Conservation (phyloP, 2,329 filamentous ascomycete species). For the Colletotrichum destructivum region DNA sequence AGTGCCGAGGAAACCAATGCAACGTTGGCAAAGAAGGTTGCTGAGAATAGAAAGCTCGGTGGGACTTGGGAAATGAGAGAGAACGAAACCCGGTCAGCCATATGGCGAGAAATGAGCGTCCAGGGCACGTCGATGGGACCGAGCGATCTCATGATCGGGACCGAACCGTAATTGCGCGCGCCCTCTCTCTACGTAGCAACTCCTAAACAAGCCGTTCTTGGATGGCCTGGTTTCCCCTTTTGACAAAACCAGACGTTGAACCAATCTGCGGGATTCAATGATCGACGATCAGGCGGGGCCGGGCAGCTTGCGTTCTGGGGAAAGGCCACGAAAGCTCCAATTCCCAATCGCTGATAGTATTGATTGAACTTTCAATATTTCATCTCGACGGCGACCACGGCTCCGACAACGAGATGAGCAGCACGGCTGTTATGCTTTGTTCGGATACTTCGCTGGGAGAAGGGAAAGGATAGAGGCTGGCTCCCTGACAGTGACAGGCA, state of each 20-base stretch:
- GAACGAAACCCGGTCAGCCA: conserved; percentile 5
- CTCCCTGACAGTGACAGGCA: conserved; percentile 6
- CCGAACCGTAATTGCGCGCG: conserved; percentile 26
- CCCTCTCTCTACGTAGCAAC: background rate
- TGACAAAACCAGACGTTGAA: conserved; percentile 13
- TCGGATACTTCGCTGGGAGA: conserved; percentile 5
- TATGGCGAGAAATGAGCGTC: conserved; percentile 16
- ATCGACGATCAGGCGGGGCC: conserved; percentile 35
- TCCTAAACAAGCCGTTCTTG: background rate
- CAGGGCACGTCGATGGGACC: conserved; percentile 21
- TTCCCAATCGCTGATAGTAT: background rate
- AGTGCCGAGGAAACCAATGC: conserved; percentile 35
- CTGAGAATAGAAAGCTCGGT: conserved; percentile 19
- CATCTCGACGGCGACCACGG: conserved; percentile 25
- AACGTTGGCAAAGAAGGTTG: conserved; percentile 5
- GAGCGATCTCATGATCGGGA: conserved; percentile 33
- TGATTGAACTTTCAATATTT: conserved; percentile 26
- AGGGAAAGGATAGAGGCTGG: background rate
- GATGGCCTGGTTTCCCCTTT: conserved; percentile 32
- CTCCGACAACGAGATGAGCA: conserved; percentile 14
- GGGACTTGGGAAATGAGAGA: conserved; percentile 31
- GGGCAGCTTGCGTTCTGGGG: conserved; percentile 27
- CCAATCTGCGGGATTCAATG: conserved; percentile 40
- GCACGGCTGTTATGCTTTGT: background rate
- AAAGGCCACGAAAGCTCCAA: conserved; percentile 22